Evolutionary conservation across 257 asterid species (phyloP).

Genomic region (Salvia hispanica): DNA sequence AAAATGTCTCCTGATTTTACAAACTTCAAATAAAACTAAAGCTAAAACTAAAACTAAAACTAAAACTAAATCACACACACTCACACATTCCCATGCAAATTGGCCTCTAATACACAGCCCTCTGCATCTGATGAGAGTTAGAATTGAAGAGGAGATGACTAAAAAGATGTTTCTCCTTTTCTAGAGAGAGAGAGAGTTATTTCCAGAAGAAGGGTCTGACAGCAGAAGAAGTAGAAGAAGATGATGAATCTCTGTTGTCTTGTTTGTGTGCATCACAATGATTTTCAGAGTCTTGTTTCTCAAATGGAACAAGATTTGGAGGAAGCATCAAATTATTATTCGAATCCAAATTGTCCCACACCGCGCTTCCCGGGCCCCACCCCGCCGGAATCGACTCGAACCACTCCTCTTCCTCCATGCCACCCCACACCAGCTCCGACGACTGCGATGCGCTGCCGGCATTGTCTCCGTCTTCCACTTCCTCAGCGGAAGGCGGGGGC

Average conservation of each 20-base stretch:
- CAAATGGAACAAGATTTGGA: slow-evolving; percentile 66
- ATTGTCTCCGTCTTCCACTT: not conserved
- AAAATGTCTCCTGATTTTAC: slow-evolving; percentile 26
- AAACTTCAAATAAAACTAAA: slow-evolving; percentile 13
- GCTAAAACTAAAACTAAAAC: no score
- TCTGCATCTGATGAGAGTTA: slow-evolving; percentile 25
- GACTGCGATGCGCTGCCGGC: slow-evolving; percentile 34
- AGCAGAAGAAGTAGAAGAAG: slow-evolving; percentile 47
- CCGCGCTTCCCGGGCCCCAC: slow-evolving; percentile 91
- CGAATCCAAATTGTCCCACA: slow-evolving; percentile 80
- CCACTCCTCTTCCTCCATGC: slow-evolving; percentile 69
- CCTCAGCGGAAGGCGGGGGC: not conserved
- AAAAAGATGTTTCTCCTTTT: slow-evolving; percentile 29
- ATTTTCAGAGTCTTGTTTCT: slow-evolving; percentile 32
- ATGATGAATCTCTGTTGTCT: slow-evolving; percentile 34
- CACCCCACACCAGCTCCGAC: slow-evolving; percentile 80
- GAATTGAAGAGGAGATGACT: slow-evolving; percentile 19
- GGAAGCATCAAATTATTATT: slow-evolving; percentile 61
- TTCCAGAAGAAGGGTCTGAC: slow-evolving; percentile 50
- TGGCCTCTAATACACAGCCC: slow-evolving; percentile 60
- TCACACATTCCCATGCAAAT: slow-evolving; percentile 31
- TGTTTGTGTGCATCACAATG: slow-evolving; percentile 45
- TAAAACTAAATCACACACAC: slow-evolving; percentile 22
- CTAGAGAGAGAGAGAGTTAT: not conserved
- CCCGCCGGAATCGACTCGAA: slow-evolving; percentile 65